Conservation (phyloP, 164 flowering plant species). For the Piper betle region DNA sequence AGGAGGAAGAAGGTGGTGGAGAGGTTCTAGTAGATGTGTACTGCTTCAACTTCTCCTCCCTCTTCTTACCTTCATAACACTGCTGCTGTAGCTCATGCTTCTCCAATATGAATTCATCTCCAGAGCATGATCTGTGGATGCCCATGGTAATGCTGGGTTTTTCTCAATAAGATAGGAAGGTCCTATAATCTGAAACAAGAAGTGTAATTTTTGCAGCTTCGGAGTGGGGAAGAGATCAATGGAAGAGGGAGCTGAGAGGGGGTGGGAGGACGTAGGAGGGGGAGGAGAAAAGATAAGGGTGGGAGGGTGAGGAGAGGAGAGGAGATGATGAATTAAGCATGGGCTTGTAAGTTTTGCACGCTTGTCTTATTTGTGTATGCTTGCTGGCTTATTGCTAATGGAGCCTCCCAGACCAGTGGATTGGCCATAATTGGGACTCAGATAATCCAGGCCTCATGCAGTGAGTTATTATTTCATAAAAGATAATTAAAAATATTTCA, state of each 20-base stretch:
- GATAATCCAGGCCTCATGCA: too few relatives aligned
- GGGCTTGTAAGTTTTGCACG: background rate
- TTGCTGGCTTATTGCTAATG: background rate
- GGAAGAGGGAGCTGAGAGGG: background rate
- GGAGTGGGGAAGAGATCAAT: background rate
- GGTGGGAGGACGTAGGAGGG: background rate
- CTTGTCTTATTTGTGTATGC: background rate
- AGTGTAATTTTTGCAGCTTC: background rate
- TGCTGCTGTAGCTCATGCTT: background rate
- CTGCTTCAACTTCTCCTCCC: background rate
- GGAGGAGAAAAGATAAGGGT: background rate
- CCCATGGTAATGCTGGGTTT: constrained; percentile 1
- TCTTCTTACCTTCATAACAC: background rate
- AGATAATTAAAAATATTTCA: too few relatives aligned
- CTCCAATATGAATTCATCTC: background rate
- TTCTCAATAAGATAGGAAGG: too few relatives aligned
- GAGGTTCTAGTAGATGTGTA: background rate
- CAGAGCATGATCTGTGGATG: background rate
- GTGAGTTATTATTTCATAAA: too few relatives aligned
- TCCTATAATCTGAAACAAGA: background rate
- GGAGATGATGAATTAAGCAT: too few relatives aligned
- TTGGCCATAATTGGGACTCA: too few relatives aligned
- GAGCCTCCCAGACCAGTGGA: background rate
- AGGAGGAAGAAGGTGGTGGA: constrained; percentile 1
- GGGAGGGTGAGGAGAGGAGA: background rate